Conservation (phyloP, 352 stramenopile genomes). For the Pythium rhizo-oryzae region DNA sequence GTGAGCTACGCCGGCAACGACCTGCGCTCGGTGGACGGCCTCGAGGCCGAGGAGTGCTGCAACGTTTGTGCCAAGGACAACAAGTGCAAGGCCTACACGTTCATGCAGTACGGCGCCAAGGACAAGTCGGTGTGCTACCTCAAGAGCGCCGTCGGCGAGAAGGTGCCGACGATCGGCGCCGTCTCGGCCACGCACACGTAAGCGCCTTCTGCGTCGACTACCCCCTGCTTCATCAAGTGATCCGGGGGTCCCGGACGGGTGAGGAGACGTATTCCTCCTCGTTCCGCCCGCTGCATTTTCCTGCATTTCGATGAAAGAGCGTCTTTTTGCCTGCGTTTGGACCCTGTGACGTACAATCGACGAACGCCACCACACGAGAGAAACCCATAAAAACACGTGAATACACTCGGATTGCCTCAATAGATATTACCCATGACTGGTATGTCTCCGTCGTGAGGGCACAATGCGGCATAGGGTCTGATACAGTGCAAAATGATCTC, state of each 20-base stretch:
- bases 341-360: no score
- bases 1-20: constrained; percentile 43
- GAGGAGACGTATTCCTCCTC: neutral
- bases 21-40: constrained; percentile 36
- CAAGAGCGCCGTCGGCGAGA: constrained; percentile 14
- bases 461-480: no score
- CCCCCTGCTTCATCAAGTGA: neutral
- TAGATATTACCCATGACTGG: no score
- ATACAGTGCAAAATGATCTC: no score
- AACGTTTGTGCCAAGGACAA: constrained; percentile 30
- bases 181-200: neutral
- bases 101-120: constrained; percentile 37
- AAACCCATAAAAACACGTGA: no score
- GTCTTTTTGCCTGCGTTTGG: no score
- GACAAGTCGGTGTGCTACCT: constrained; percentile 28
- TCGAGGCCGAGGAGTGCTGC: constrained; percentile 42
- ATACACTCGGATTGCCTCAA: no score
- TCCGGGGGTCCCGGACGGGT: no score
- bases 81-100: constrained; percentile 54
- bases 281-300: neutral
- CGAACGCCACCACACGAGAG: no score
- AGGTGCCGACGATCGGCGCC: neutral
- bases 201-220: neutral
- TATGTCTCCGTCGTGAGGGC: no score
- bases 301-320: no score